phyloP scores from a whole-genome alignment of 192 early-diverging fungal genomes.

The Cladochytrium replicatum region DNA sequence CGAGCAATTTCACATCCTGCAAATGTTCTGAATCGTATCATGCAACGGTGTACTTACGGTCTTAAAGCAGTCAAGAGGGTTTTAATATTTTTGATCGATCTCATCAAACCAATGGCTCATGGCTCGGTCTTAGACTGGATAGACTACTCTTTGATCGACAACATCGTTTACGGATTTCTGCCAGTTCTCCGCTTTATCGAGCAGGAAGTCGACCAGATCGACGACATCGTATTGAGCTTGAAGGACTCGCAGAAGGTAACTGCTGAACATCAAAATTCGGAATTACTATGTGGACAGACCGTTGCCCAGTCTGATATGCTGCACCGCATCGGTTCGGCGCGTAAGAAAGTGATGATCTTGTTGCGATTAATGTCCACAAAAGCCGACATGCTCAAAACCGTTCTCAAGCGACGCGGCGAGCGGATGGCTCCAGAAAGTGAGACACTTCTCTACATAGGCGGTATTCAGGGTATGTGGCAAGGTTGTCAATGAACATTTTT shows the following conservation, averaged over 20 bases:
- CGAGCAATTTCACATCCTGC: constrained; percentile 65
- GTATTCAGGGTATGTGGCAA: constrained; percentile 48
- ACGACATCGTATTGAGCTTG: constrained; percentile 88
- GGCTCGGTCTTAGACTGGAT: constrained; percentile 69
- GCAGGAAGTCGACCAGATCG: constrained; percentile 89
- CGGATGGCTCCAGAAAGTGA: constrained; percentile 28
- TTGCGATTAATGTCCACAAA: constrained; percentile 56
- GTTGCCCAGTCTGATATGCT: constrained; percentile 55
- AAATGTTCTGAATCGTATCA: constrained; percentile 81
- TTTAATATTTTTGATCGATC: too few species aligned
- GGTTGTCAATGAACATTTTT: too few species aligned
- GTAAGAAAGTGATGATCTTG: constrained; percentile 62
- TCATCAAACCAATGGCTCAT: too few species aligned
- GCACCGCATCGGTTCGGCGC: constrained; percentile 57
- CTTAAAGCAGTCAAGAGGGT: too few species aligned
- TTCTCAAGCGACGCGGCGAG: constrained; percentile 52
- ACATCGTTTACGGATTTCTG: constrained; percentile 85
- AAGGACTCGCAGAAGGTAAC: constrained; percentile 72
- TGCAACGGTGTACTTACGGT: constrained; percentile 73
- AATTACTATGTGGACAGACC: background rate
- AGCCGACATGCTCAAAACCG: constrained; percentile 57
- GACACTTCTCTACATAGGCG: constrained; percentile 45
- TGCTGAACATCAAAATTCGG: background rate
- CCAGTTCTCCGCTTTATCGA: constrained; percentile 81
- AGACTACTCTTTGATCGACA: constrained; percentile 90